phyloP scores from a whole-genome alignment of 129 eudicot genomes.

The Tanacetum coccineum region DNA sequence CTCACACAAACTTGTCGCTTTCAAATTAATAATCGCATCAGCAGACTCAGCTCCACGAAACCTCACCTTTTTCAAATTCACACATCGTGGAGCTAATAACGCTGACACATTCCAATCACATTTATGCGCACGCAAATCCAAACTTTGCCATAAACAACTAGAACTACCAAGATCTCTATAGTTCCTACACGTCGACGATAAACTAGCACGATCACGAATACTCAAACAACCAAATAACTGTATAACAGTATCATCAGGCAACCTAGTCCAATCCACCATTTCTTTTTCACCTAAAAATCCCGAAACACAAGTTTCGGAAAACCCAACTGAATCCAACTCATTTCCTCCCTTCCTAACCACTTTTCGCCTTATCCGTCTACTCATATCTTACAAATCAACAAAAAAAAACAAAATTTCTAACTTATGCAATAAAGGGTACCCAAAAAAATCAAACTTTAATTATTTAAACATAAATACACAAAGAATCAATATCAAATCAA shows the following conservation, averaged over 20 bases:
- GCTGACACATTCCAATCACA: conserved; percentile 49
- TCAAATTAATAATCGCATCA: conserved; percentile 61
- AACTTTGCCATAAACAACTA: conserved; percentile 69
- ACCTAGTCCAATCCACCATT: conserved; percentile 79
- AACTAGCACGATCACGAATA: conserved; percentile 84
- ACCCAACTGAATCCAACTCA: conserved; percentile 28
- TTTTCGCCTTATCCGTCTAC: too few species aligned
- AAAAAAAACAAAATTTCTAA: too few species aligned
- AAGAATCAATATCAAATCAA: too few species aligned
- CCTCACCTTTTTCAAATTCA: conserved; percentile 59
- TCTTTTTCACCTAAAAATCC: conserved; percentile 29
- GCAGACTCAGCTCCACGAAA: conserved; percentile 93
- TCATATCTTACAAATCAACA: too few species aligned
- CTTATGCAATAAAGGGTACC: too few species aligned
- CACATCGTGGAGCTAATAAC: conserved; percentile 64
- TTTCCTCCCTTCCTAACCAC: too few species aligned
- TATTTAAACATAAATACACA: too few species aligned
- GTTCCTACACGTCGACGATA: conserved; percentile 71
- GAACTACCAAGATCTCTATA: conserved; percentile 73
- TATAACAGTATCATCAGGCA: conserved; percentile 81
- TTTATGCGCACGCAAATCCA: conserved; percentile 84
- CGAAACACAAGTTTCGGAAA: conserved; percentile 45
- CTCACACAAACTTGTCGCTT: conserved; percentile 60
- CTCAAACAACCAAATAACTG: conserved; percentile 79
- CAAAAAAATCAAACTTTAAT: too few species aligned